Conservation (phyloP, 208 protist species). For the Trichomonas tenax region DNA sequence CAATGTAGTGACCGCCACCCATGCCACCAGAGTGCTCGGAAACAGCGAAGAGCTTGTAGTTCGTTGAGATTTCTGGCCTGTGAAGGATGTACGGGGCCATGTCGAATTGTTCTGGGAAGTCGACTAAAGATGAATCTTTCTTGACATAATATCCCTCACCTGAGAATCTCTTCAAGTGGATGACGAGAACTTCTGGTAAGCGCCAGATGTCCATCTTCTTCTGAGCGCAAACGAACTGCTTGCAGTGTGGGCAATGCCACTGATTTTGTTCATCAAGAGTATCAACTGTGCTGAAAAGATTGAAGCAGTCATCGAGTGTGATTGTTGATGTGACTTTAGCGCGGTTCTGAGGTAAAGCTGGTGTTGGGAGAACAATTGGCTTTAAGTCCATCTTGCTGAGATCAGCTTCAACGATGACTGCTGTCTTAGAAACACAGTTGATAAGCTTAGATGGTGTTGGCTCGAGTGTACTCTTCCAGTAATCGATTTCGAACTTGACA, state of each 20-base stretch:
- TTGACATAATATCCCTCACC: background rate
- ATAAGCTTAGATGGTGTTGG: background rate
- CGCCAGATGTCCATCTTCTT: constrained; percentile 12
- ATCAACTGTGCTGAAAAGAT: constrained; percentile 24
- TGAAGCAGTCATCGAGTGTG: constrained; percentile 27
- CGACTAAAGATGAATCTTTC: background rate
- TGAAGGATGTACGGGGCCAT: background rate
- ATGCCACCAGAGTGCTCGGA: background rate
- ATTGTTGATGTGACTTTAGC: background rate
- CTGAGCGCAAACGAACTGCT: background rate
- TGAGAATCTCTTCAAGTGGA: constrained; percentile 8
- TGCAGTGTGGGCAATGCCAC: constrained; percentile 35
- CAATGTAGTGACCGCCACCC: background rate
- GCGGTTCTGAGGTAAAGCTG: background rate
- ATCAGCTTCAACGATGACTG: background rate
- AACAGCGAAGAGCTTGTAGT: background rate
- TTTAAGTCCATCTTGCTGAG: background rate
- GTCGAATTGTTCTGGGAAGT: background rate
- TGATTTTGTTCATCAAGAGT: constrained; percentile 21
- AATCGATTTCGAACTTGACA: no score
- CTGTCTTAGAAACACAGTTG: background rate
- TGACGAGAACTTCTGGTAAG: background rate
- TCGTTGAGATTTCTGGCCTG: background rate
- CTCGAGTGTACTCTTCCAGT: no score
- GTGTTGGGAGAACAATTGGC: background rate